Base-by-base conservation (phyloP, 2,329 filamentous ascomycete species). In the Microsporum canis region DNA sequence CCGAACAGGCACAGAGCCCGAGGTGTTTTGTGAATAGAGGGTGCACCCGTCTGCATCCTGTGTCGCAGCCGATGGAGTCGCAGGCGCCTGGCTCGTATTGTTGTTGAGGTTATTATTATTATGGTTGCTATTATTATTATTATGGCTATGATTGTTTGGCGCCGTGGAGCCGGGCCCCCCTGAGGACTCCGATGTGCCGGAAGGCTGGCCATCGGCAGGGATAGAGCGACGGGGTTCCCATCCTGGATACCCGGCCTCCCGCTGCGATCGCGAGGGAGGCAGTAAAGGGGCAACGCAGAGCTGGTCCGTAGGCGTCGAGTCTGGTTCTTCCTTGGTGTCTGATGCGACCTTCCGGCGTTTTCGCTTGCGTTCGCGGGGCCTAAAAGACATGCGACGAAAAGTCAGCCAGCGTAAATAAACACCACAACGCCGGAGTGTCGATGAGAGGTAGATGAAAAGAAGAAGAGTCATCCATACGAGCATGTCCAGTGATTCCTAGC, bases 401-500 rank as follows among this genome's bases (percentile, higher is more conserved):
- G 27, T 41, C n/a, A 43, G 56, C 49, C 31, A 55, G 10, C 14
- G 31, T 14, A n/a, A 55, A 8, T 12, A 31, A 5, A 36, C 12
- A 36, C 31, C 31, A 34, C 29, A n/a, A 55, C 7, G 8, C 49
- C 12, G 23, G 5, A n/a, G 27, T 34, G 43, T 51, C 17, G 34
- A 41, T 29, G 27, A 27, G 29, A 8, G 51, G 23, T 43, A 43
- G 14, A n/a, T 14, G 38, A 5, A 12, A 41, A 14, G 38, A 10
- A 12, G 53, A 17, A 7, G 10, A 12, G 23, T 4, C 23, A 36
- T n/a, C 60, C 65, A 63, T 49, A 70, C 69, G 63, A 65, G 62
- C 69, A 70, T 31, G 68, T 66, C 69, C 68, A 70, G 61, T 64
- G 65, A 49, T 70, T 68, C 34, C 68, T 62, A 27, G 64, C 62